Evolutionary conservation across 192 early-diverging fungal genomes (phyloP).

Genomic region (Backusella sp.): DNA sequence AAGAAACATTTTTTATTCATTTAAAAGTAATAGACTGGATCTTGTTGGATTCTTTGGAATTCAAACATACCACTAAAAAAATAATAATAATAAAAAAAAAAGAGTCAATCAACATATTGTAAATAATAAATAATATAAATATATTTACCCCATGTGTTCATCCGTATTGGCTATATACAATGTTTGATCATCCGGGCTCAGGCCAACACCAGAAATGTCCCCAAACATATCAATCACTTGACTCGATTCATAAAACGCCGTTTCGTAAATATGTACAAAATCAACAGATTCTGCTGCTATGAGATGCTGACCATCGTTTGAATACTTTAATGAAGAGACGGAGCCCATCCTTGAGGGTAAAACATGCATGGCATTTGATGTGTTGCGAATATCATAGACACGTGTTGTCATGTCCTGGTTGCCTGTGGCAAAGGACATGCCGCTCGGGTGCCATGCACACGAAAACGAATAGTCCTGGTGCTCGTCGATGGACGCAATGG

Average conservation of each 20-base stretch:
- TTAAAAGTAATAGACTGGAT: not conserved
- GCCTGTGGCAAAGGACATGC: slow-evolving; percentile 58
- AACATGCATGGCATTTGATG: slow-evolving; percentile 48
- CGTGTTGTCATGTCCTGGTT: slow-evolving; percentile 60
- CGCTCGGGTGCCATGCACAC: slow-evolving; percentile 62
- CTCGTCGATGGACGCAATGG: slow-evolving; percentile 41
- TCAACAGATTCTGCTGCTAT: slow-evolving; percentile 61
- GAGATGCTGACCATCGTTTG: slow-evolving; percentile 51
- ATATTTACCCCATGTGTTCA: slow-evolving; percentile 39
- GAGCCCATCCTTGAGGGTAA: slow-evolving; percentile 53
- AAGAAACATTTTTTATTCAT: not conserved
- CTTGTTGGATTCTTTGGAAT: slow-evolving; percentile 21
- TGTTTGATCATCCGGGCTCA: slow-evolving; percentile 50
- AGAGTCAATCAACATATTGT: too few relatives aligned
- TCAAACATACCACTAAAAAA: slow-evolving; percentile 27
- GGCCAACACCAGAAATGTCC: slow-evolving; percentile 57
- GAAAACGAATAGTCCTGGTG: slow-evolving; percentile 71
- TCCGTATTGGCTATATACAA: slow-evolving; percentile 60
- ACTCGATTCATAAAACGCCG: slow-evolving; percentile 31
- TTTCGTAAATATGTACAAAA: slow-evolving; percentile 65
- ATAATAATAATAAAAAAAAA: not conserved
- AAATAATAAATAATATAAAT: not conserved
- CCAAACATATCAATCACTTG: slow-evolving; percentile 75
- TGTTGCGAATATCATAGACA: slow-evolving; percentile 64
- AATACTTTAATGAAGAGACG: slow-evolving; percentile 58